Conservation (phyloP, 352 stramenopile genomes). For the Paralagenidium karlingii region DNA sequence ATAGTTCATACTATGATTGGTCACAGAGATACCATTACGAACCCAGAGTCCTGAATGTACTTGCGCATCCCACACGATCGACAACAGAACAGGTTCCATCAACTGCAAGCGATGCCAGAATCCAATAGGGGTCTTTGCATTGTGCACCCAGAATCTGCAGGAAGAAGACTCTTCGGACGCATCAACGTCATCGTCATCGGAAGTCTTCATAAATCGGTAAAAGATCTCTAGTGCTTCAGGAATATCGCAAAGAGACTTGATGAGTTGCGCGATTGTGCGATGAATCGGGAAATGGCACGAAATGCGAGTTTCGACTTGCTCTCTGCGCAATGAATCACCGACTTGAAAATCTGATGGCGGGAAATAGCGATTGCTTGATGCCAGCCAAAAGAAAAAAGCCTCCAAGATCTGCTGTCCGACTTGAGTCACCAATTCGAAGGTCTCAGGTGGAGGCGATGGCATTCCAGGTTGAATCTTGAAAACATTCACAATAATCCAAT, state of each 20-base stretch:
- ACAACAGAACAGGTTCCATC: constrained; percentile 63
- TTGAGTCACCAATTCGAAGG: constrained; percentile 26
- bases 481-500: constrained; percentile 65
- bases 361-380: constrained; percentile 63
- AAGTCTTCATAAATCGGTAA: constrained; percentile 27
- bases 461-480: constrained; percentile 28
- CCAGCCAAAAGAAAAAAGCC: constrained; percentile 72
- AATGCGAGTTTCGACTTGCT: constrained; percentile 49
- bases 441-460: constrained; percentile 1
- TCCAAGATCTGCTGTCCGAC: constrained; percentile 57
- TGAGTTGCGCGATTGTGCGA: constrained; percentile 55
- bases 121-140: constrained; percentile 34
- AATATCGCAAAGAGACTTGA: constrained; percentile 53
- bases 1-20: constrained; percentile 87
- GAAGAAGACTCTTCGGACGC: constrained; percentile 12
- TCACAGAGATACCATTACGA: constrained; percentile 69
- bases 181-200: too few species aligned
- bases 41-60: constrained; percentile 77
- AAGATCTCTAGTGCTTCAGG: constrained; percentile 39
- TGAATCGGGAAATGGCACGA: constrained; percentile 77
- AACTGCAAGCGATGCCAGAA: constrained; percentile 76
- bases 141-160: constrained; percentile 56
- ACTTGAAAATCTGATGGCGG: constrained; percentile 41
- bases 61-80: constrained; percentile 81
- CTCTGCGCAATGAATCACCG: constrained; percentile 28